phyloP scores from a whole-genome alignment of 306 rosid species.

The Pachyrhizus erosus region DNA sequence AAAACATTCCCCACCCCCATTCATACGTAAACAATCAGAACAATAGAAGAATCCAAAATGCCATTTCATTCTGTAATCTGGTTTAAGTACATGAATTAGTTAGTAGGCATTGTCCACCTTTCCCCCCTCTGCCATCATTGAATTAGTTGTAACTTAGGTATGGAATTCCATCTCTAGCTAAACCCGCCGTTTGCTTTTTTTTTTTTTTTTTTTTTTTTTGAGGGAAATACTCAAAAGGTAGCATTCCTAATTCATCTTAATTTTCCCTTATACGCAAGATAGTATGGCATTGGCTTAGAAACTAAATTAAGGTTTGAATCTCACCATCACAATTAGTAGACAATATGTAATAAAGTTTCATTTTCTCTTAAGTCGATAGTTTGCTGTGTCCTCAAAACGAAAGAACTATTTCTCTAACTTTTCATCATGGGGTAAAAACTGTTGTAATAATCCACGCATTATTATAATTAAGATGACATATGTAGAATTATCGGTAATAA shows the following conservation, averaged over 20 bases:
- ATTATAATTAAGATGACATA: neutral
- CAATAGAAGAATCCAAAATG: neutral
- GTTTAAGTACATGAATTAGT: conserved; percentile 31
- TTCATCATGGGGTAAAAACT: neutral
- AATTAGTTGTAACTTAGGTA: neutral
- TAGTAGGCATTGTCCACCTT: conserved; percentile 18
- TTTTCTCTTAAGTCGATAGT: neutral
- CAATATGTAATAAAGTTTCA: no score
- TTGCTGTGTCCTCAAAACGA: neutral
- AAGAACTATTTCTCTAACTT: neutral
- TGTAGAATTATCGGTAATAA: no score
- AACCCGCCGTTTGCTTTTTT: neutral
- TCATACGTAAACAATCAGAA: no score
- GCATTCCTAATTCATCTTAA: neutral
- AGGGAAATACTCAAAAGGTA: neutral
- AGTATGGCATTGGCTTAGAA: neutral
- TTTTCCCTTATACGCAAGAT: neutral
- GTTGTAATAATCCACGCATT: neutral
- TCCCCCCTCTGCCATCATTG: conserved; percentile 5
- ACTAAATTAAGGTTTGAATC: neutral
- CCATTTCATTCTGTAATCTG: neutral
- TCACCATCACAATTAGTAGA: neutral
- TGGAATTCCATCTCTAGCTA: neutral
- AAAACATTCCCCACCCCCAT: neutral
- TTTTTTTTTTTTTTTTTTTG: no score